Evolutionary conservation across 2,329 filamentous ascomycete species (phyloP).

Genomic region (Fusarium caatingaense): DNA sequence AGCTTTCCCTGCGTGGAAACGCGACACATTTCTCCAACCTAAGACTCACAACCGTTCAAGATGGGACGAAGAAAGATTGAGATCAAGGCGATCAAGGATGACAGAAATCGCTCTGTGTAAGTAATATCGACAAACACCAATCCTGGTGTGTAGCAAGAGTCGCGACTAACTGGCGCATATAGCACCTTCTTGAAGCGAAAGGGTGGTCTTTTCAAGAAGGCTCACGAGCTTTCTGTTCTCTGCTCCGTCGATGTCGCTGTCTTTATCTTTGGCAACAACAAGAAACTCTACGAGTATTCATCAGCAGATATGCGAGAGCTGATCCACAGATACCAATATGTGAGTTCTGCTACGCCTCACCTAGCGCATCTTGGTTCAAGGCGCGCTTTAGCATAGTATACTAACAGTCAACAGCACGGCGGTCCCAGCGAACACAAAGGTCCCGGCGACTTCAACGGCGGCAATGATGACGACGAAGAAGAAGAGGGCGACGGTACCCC

Average conservation of each 20-base stretch:
- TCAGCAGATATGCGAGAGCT: conserved; percentile 93
- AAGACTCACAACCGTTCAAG: conserved; percentile 35
- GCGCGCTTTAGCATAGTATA: not conserved
- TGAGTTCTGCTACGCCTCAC: conserved; percentile 61
- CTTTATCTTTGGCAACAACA: conserved; percentile 98
- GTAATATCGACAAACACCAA: conserved; percentile 51
- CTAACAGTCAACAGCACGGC: conserved; percentile 74
- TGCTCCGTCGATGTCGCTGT: conserved; percentile 99
- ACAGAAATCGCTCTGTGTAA: conserved; percentile 97
- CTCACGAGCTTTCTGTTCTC: conserved; percentile 95
- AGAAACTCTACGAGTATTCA: conserved; percentile 98
- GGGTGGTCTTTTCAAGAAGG: conserved; percentile 99
- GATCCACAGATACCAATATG: conserved; percentile 88
- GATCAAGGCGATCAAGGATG: conserved; percentile 99
- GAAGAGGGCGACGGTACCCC: conserved; percentile 78
- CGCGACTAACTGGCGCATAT: conserved; percentile 41
- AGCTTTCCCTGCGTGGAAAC: conserved; percentile 39
- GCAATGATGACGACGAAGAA: conserved; percentile 86
- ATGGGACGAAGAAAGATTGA: conserved; percentile 99
- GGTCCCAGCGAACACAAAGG: conserved; percentile 96
- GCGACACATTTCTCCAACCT: conserved; percentile 33
- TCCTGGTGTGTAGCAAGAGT: not conserved
- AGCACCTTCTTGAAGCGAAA: conserved; percentile 99
- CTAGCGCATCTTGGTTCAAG: conserved; percentile 5
- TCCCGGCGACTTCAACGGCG: conserved; percentile 88